phyloP scores from a whole-genome alignment of 2,329 filamentous ascomycete genomes.

The Stenocarpella maydis region DNA sequence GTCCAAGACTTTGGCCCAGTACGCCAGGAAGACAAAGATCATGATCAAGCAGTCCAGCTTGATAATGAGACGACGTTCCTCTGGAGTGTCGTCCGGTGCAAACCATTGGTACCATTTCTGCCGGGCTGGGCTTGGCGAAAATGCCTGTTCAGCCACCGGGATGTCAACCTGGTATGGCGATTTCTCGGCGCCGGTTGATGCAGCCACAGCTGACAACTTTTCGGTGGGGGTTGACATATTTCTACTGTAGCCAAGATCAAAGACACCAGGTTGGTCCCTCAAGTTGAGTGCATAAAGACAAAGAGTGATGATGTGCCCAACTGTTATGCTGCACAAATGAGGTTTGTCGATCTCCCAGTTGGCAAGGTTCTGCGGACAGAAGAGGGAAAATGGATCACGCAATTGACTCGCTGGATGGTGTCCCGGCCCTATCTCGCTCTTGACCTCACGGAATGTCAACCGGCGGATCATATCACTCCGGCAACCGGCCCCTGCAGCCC shows the following conservation, averaged over 20 bases:
- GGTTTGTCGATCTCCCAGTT: background rate
- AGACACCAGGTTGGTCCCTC: background rate
- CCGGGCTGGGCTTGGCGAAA: slow-evolving; percentile 10
- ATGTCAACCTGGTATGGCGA: background rate
- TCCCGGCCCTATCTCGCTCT: background rate
- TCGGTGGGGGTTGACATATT: background rate
- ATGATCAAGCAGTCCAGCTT: slow-evolving; percentile 49
- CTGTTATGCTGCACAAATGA: background rate
- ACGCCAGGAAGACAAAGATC: slow-evolving; percentile 47
- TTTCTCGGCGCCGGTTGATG: background rate
- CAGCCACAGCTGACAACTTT: background rate
- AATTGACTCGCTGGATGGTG: background rate
- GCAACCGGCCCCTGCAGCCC: too few relatives aligned
- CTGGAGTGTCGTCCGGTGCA: slow-evolving; percentile 36
- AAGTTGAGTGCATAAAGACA: background rate
- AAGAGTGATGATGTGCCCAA: background rate
- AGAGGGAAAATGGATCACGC: background rate
- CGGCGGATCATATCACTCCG: too few relatives aligned
- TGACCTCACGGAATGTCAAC: background rate
- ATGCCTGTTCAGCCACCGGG: slow-evolving; percentile 2
- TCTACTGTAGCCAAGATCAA: background rate
- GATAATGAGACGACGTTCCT: slow-evolving; percentile 44
- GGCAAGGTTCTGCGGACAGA: background rate
- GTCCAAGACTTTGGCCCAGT: slow-evolving; percentile 51
- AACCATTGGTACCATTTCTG: slow-evolving; percentile 17